Base-by-base conservation (phyloP, 805 yeast genomes). In the Zygotorulaspora florentina region DNA sequence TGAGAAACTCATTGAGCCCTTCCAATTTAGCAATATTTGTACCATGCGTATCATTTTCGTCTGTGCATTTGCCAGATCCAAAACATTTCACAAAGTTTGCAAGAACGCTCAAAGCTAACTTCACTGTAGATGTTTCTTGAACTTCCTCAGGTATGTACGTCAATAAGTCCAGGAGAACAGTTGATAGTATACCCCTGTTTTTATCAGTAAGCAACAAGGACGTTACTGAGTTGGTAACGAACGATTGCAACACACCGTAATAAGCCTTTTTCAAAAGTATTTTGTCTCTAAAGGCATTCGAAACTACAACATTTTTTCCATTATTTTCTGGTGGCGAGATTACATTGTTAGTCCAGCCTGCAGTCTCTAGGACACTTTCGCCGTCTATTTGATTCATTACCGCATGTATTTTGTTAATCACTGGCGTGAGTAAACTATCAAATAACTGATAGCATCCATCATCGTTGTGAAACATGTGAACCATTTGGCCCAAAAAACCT, bases 401-500 rank as follows among this genome's bases (percentile, higher is more conserved):
- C 26, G 67, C 70, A 55, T 81, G 79, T 8, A 85, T 73, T 57
- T 85, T 85, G 42, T 72, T 71, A 25, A 85, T 69, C 40, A 90
- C 73, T n/a, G 96, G 96, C 0, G 85, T 70, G 47, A 88, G 63
- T 48, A 93, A 69, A 45, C 82, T 81, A 57, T 85, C 80, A 52
- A 91, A 71, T 66, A 91, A 70, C 55, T 81, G 80, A 64, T 86
- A 88, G 43, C 89, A 79, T 36, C 73, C 75, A 35, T 77, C 80
- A 54, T 86, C 83, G 38, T 72, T 72, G 58, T 80, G 77, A 67
- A 83, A 88, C 53, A 74, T 77, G 63, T 91, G 97, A 42, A 85
- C 78, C 50, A 93, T 77, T 67, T 93, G 98, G 4, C 95, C 90
- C 50, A 93, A 68, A 63, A 93, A 91, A 33, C 91, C 77, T 45